Evolutionary conservation across 192 early-diverging fungal genomes (phyloP).

Genomic region (Coemansia sp.): DNA sequence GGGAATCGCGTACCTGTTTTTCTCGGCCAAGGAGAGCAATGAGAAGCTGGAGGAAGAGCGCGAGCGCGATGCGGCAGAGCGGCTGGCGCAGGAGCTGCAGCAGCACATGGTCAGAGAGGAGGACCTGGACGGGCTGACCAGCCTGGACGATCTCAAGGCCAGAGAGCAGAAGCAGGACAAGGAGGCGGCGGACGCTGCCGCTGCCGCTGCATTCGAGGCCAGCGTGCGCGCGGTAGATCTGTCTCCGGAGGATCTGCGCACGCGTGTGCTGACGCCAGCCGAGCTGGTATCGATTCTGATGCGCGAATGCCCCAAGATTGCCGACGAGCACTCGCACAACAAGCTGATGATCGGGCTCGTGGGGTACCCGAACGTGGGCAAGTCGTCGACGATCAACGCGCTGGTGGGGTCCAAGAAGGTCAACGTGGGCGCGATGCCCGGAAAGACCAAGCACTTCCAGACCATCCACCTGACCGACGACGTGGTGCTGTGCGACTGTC

Average conservation of each 20-base stretch:
- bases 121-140: constrained; percentile 31
- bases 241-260: constrained; percentile 47
- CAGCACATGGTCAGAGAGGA: constrained; percentile 32
- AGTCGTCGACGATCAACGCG: constrained; percentile 98
- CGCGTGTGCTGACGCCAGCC: constrained; percentile 64
- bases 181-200: constrained; percentile 10
- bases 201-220: constrained; percentile 40
- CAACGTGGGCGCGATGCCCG: constrained; percentile 94
- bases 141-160: constrained; percentile 24
- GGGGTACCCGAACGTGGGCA: constrained; percentile 99
- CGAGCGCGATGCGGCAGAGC: constrained; percentile 56
- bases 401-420: constrained; percentile 92
- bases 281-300: constrained; percentile 72
- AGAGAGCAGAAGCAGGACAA: constrained; percentile 14
- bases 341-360: constrained; percentile 92
- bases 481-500: constrained; percentile 96
- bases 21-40: constrained; percentile 87
- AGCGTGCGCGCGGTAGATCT: constrained; percentile 41
- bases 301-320: constrained; percentile 57
- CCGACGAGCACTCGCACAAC: constrained; percentile 41
- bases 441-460: constrained; percentile 99
- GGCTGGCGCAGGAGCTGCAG: constrained; percentile 38
- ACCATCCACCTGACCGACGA: constrained; percentile 88
- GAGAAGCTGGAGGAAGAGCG: constrained; percentile 76
- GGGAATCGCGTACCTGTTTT: constrained; percentile 88